Evolutionary conservation across 768 basidiomycete genomes (phyloP).

Genomic region (Tulasnella sp.): DNA sequence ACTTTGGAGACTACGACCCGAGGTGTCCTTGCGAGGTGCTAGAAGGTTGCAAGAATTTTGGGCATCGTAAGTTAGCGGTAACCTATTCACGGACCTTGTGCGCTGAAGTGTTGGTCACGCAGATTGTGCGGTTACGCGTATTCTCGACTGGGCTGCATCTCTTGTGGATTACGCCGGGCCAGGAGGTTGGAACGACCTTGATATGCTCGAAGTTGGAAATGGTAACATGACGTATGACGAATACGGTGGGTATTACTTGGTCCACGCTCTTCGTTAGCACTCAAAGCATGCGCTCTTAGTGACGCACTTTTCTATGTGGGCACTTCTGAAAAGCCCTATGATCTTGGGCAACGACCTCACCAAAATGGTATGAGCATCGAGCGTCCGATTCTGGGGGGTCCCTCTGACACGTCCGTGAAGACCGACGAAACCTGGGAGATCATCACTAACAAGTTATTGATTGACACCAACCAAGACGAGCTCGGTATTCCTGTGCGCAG

Average conservation of each 20-base stretch:
- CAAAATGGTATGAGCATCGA: slow-evolving; percentile 25
- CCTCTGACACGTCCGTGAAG: slow-evolving; percentile 16
- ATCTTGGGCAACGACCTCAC: slow-evolving; percentile 33
- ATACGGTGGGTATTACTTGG: slow-evolving; percentile 25
- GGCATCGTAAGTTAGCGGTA: slow-evolving; percentile 27
- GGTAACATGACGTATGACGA: slow-evolving; percentile 31
- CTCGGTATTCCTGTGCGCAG: slow-evolving; percentile 26
- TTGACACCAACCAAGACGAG: slow-evolving; percentile 29
- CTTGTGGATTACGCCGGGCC: slow-evolving; percentile 37
- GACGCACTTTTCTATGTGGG: slow-evolving; percentile 42
- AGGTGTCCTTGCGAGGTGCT: slow-evolving; percentile 30
- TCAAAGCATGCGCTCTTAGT: slow-evolving; percentile 19
- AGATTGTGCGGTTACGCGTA: slow-evolving; percentile 37
- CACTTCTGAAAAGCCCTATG: slow-evolving; percentile 36
- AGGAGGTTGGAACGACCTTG: slow-evolving; percentile 40
- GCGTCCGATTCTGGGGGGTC: not conserved
- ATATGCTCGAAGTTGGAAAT: slow-evolving; percentile 35
- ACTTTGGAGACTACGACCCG: slow-evolving; percentile 27
- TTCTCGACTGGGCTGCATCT: slow-evolving; percentile 41
- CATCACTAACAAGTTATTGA: slow-evolving; percentile 31
- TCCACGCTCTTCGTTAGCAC: not conserved
- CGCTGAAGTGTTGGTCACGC: too few species aligned
- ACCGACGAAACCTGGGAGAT: slow-evolving; percentile 28
- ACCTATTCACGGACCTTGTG: too few species aligned
- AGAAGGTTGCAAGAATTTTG: slow-evolving; percentile 28